phyloP scores from a whole-genome alignment of 2,329 filamentous ascomycete genomes.

The Niveomyces coronatus region DNA sequence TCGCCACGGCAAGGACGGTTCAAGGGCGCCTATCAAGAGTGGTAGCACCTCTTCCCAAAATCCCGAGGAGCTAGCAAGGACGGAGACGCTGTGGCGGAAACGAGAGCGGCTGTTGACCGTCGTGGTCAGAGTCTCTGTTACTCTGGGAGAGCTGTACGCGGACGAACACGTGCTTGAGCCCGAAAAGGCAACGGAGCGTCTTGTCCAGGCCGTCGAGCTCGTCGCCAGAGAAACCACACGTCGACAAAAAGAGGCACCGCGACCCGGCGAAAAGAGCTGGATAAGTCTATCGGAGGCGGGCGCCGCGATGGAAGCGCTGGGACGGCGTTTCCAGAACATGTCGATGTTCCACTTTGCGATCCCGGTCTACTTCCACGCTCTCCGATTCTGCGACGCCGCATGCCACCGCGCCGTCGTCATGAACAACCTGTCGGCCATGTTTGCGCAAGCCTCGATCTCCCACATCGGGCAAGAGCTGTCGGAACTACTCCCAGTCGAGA shows the following conservation, averaged over 20 bases:
- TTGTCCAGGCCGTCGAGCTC: slow-evolving; percentile 76
- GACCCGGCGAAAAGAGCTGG: slow-evolving; percentile 62
- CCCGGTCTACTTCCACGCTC: slow-evolving; percentile 76
- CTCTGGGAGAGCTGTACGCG: slow-evolving; percentile 75
- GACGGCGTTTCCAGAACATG: slow-evolving; percentile 62
- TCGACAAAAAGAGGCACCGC: slow-evolving; percentile 55
- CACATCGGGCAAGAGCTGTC: no score
- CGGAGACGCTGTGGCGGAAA: slow-evolving; percentile 44
- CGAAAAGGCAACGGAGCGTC: slow-evolving; percentile 59
- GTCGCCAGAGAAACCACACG: slow-evolving; percentile 63
- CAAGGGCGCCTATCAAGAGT: no score
- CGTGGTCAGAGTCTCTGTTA: slow-evolving; percentile 65
- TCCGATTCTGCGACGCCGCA: slow-evolving; percentile 52
- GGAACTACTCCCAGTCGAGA: no score
- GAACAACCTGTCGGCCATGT: slow-evolving; percentile 69
- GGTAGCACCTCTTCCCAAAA: no score
- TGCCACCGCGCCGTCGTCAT: slow-evolving; percentile 80
- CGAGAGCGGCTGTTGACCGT: slow-evolving; percentile 62
- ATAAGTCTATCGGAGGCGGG: slow-evolving; percentile 61
- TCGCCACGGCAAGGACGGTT: no score
- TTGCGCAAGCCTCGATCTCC: slow-evolving; percentile 54
- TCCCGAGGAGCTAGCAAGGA: slow-evolving; percentile 12
- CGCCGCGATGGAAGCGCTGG: slow-evolving; percentile 66
- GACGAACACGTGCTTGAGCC: slow-evolving; percentile 64
- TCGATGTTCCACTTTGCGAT: slow-evolving; percentile 72